These are phyloP conservation scores for Fusarium avenaceum DNA, from an alignment of 2,329 filamentous ascomycete genomes.

Conservation along the genomic window DNA sequence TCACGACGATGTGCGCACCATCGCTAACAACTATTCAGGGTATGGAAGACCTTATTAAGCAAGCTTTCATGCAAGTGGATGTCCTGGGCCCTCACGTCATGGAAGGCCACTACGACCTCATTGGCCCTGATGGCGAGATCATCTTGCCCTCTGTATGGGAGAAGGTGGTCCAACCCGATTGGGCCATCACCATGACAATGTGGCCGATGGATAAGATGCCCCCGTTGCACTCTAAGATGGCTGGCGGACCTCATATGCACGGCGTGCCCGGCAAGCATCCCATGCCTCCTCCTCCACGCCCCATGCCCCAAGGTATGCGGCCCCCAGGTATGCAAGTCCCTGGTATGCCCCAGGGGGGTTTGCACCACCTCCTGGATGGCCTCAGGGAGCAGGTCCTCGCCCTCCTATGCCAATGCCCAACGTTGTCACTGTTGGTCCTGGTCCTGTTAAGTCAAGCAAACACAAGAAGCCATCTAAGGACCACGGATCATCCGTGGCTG, in stretches of 20 bases:
- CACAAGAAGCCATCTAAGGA: constrained; percentile 43
- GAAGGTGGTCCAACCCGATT: constrained; percentile 81
- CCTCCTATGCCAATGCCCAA: constrained; percentile 29
- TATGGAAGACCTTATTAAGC: constrained; percentile 88
- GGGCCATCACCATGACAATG: constrained; percentile 68
- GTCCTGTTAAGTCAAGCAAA: constrained; percentile 37
- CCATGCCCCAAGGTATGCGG: constrained; percentile 27
- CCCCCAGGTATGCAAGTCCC: constrained; percentile 20
- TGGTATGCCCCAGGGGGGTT: constrained; percentile 31
- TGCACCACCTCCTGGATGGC: constrained; percentile 44
- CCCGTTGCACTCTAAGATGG: constrained; percentile 43
- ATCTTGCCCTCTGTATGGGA: constrained; percentile 86
- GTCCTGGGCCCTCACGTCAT: constrained; percentile 81
- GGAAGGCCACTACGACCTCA: constrained; percentile 83
- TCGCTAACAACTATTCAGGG: constrained; percentile 65
- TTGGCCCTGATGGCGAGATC: constrained; percentile 84
- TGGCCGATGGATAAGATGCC: constrained; percentile 67
- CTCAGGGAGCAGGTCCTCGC: constrained; percentile 9
- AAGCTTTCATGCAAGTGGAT: constrained; percentile 85
- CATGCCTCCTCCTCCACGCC: constrained; percentile 18
- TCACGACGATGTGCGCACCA: too few species aligned
- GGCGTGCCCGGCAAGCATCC: constrained; percentile 30
- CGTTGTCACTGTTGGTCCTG: constrained; percentile 43
- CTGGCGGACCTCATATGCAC: constrained; percentile 32
- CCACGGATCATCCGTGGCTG: constrained; percentile 34